Base-by-base conservation (phyloP, 768 basidiomycete species). In the Coprinopsis cinerea region DNA sequence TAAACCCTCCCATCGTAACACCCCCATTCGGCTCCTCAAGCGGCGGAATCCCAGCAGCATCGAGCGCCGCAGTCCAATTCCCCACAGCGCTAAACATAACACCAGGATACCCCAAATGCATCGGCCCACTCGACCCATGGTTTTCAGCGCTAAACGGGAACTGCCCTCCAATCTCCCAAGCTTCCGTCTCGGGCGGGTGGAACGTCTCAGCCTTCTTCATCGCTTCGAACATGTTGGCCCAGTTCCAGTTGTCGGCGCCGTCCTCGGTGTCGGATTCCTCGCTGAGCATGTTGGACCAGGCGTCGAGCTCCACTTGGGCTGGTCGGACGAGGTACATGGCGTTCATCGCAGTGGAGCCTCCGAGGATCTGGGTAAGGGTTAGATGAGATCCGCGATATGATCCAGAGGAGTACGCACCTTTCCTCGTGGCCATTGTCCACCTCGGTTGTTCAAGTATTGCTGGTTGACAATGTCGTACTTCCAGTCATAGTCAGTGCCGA, bases 341-440 rank as follows among this genome's bases (percentile, higher is more conserved):
- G 64, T 85, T 85, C 57, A 82, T 72, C 4, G 81, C 81, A 24
- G 78, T 73, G 1, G 75, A 78, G 6, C 81, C 82, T 48, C 82
- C 82, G 28, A 83, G 70, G 28, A 79, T 57, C 64, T 64, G 20
- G 18, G 9, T 17, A 18, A 11, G 20, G 23, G 11, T 24, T 1
- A 18, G 30, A 18, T 39, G 15, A 11, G 24, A 4, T 34, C 3
- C 20, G 13, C 17, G 37, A 35, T 23, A 40, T 6, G 9, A 17
- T 10, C 10, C 18, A 18, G 37, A 7, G 37, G 37, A 40, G 59
- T 55, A 42, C 55, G 14, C 32, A 67, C 75, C 62, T 81, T 82
- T 25, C 83, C 83, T 5, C 75, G 64, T 0, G 81, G 76, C 79
- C 80, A 82, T 4, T 64, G 41, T n/a, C 78, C 52, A 13, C 45